A percentile compares a stretch with the other conserved stretches of the same genome.
Conservation (phyloP, 805 yeast species). For the Saccharomycopsis javanensis region DNA sequence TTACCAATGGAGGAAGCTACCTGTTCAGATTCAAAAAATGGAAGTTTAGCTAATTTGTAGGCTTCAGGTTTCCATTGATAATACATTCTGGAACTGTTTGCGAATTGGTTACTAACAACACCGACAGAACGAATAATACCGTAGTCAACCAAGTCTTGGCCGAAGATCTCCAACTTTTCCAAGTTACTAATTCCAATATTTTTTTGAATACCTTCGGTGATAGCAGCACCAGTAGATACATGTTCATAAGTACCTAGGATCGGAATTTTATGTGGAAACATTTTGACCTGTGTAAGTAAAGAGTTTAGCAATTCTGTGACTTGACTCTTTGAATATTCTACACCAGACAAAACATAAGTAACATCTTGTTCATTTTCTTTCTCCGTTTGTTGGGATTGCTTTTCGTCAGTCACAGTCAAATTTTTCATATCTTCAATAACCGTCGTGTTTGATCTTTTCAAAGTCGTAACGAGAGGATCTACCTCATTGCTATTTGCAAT, state of each 20-base stretch:
- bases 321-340: conserved; percentile 31
- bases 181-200: conserved; percentile 36
- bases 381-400: conserved; percentile 18
- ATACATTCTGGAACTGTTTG: conserved; percentile 60
- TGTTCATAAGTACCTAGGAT: conserved; percentile 59
- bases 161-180: conserved; percentile 58
- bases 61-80: conserved; percentile 78
- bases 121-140: conserved; percentile 63
- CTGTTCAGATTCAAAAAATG: conserved; percentile 17
- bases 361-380: conserved; percentile 23
- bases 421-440: conserved; percentile 19
- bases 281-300: conserved; percentile 42
- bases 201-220: conserved; percentile 49
- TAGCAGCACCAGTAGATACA: conserved; percentile 51
- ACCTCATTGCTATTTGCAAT: not conserved
- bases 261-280: conserved; percentile 48
- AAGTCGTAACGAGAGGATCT: conserved; percentile 9
- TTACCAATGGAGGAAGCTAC: not conserved
- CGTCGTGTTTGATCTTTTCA: conserved; percentile 18
- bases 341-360: conserved; percentile 28
- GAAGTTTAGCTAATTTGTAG: conserved; percentile 41
- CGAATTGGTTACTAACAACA: conserved; percentile 48
- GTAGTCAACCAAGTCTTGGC: conserved; percentile 55
- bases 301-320: conserved; percentile 33
- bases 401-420: conserved; percentile 19